Evolutionary conservation across 306 rosid genomes (phyloP), one percentile per base, ranked within the genome.

Genomic region (Fragaria vesca): DNA sequence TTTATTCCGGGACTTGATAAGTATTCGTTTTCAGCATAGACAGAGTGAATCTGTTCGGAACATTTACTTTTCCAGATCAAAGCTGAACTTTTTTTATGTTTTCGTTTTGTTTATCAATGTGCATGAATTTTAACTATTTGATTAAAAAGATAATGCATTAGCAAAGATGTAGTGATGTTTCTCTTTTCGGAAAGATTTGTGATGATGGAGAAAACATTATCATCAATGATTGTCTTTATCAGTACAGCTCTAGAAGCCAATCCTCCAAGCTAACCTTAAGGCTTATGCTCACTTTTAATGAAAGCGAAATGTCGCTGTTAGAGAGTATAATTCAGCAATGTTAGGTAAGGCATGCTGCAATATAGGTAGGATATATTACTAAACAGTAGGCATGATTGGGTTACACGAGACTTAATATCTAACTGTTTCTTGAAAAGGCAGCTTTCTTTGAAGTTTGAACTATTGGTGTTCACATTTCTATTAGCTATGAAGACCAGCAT

Each of bases 331-430:
- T 78, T 76, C 45, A 43, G 69, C 38, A 0, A 79, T 28, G 66
- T 80, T 81, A 69, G 84, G 85, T 78, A 43, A 60, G 45, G 68
- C n/a, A 72, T 50, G 77, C 81, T 81, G 79, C 81, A 60, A 18
- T 74, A 9, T 78, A 42, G 85, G 78, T 70, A 52, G 8, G 34
- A 28, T 70, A 62, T 15, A 34, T 12, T 43, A 50, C 52, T 76
- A 71, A 75, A 75, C 65, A 38, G 24, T 52, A 68, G 36, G 55
- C 61, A 62, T 62, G 61, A 75, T 46, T 45, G 50, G 61, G 20
- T 48, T 52, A 52, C 48, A 51, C 5, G 50, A 52, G 47, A 36
- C 47, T 36, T 32, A 21, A 6, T 20, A 34, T 52, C 11, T 11
- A 10, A 18, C 76, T 11, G 34, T 50, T 72, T 72, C 76, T 72